Percentiles rank a stretch among this genome's conserved stretches.
These are phyloP conservation scores for Cercospora sesami DNA, from an alignment of 2,329 filamentous ascomycete species.

Conservation along the genomic window DNA sequence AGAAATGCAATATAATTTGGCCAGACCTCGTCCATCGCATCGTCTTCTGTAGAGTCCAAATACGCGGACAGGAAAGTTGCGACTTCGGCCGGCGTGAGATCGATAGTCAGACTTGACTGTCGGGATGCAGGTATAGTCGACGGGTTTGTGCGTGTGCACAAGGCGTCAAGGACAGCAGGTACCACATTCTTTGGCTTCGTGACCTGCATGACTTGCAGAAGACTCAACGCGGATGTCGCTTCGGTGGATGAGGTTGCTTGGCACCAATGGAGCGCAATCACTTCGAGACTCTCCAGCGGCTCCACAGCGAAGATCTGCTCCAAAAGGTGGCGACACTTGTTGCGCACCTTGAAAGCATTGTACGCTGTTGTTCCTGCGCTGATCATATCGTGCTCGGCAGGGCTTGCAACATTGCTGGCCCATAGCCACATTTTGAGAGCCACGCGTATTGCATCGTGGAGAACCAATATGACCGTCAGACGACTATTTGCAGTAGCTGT, in stretches of 20 bases:
- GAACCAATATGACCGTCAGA: conserved; percentile 89
- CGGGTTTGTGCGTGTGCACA: conserved; percentile 92
- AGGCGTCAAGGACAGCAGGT: conserved; percentile 90
- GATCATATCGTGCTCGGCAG: conserved; percentile 62
- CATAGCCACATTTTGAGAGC: conserved; percentile 96
- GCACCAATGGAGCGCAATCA: conserved; percentile 80
- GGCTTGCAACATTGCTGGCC: conserved; percentile 67
- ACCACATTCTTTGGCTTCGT: conserved; percentile 89
- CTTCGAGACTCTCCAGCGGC: conserved; percentile 89
- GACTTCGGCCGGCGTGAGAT: conserved; percentile 78
- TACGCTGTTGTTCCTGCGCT: conserved; percentile 77
- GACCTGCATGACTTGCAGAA: conserved; percentile 87
- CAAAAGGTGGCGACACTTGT: conserved; percentile 79
- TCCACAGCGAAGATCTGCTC: conserved; percentile 93
- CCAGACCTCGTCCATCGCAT: conserved; percentile 98
- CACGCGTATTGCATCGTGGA: conserved; percentile 90
- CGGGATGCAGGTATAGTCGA: conserved; percentile 72
- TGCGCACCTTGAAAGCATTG: conserved; percentile 86
- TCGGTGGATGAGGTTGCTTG: conserved; percentile 45
- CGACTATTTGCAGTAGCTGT: conserved; percentile 88
- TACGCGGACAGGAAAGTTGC: conserved; percentile 90
- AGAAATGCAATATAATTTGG: conserved; percentile 88
- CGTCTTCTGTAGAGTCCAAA: conserved; percentile 84
- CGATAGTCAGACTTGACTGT: conserved; percentile 85
- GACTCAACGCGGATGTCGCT: conserved; percentile 68